phyloP scores from a whole-genome alignment of 495 filamentous ascomycete species.

The Tuber aestivum region DNA sequence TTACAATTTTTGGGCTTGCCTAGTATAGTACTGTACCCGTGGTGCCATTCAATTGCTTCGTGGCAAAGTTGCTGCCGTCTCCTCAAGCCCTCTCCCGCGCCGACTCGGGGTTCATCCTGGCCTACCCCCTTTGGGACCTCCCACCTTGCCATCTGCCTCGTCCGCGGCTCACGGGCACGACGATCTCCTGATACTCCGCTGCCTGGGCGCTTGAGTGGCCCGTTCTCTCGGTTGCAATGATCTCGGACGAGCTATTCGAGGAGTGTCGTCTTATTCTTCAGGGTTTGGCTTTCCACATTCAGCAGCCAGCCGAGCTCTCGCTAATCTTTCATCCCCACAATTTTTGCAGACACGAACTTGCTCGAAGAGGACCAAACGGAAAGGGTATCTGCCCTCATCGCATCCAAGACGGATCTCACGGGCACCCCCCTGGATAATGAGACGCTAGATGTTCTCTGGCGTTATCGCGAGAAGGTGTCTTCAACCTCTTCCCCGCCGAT shows the following conservation, averaged over 20 bases:
- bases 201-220: not conserved
- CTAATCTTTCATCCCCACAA: slow-evolving; percentile 36
- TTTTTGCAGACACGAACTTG: slow-evolving; percentile 55
- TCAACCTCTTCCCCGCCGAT: slow-evolving; percentile 73
- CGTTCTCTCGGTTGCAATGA: slow-evolving; percentile 54
- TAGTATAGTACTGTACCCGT: not conserved
- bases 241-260: slow-evolving; percentile 86
- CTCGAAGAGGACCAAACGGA: slow-evolving; percentile 96
- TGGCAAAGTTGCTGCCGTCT: not conserved
- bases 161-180: not conserved
- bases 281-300: slow-evolving; percentile 41
- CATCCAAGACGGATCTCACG: slow-evolving; percentile 66
- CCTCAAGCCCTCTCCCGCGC: not conserved
- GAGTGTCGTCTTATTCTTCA: slow-evolving; percentile 82
- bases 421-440: slow-evolving; percentile 82
- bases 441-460: slow-evolving; percentile 86
- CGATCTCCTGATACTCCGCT: not conserved
- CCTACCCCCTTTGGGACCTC: not conserved
- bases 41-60: not conserved
- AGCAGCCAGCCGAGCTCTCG: slow-evolving; percentile 32
- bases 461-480: slow-evolving; percentile 70
- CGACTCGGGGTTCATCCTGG: not conserved
- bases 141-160: not conserved
- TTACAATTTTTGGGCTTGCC: not conserved
- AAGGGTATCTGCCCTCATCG: slow-evolving; percentile 78